phyloP scores from a whole-genome alignment of 345 rosid genomes.

The Citrus hindsii region DNA sequence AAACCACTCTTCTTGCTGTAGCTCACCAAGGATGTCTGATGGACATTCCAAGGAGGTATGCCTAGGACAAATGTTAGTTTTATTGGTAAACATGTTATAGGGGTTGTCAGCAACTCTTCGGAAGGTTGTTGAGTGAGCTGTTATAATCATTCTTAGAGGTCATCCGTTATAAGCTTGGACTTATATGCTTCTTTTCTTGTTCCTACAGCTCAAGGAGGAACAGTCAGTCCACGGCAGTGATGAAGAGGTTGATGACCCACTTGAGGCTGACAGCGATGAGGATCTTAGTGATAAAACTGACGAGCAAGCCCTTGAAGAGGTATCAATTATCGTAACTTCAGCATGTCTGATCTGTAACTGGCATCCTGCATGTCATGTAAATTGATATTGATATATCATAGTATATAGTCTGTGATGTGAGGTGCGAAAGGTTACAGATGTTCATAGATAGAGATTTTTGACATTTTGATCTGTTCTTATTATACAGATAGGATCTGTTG shows the following conservation, averaged over 20 bases:
- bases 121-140: neutral
- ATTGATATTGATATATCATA: neutral
- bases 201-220: conserved; percentile 76
- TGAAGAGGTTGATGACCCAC: conserved; percentile 90
- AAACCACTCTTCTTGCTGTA: conserved; percentile 88
- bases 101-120: neutral
- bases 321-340: conserved; percentile 12
- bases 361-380: neutral
- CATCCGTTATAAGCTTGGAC: neutral
- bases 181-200: conserved; percentile 3
- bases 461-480: neutral
- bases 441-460: neutral
- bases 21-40: conserved; percentile 90
- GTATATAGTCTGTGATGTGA: neutral
- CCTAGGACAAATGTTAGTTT: neutral
- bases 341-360: neutral
- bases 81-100: neutral
- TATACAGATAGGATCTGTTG: conserved; percentile 90
- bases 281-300: conserved; percentile 65
- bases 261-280: conserved; percentile 80
- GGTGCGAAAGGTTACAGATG: neutral
- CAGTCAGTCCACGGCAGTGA: conserved; percentile 93
- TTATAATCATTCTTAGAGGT: neutral
- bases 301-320: conserved; percentile 72
- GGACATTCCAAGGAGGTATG: conserved; percentile 90